Percentiles rank a stretch among this genome's conserved stretches.
phyloP scores from a whole-genome alignment of 371 early-diverging fungal genomes.

The Syncephalastrum racemosum region DNA sequence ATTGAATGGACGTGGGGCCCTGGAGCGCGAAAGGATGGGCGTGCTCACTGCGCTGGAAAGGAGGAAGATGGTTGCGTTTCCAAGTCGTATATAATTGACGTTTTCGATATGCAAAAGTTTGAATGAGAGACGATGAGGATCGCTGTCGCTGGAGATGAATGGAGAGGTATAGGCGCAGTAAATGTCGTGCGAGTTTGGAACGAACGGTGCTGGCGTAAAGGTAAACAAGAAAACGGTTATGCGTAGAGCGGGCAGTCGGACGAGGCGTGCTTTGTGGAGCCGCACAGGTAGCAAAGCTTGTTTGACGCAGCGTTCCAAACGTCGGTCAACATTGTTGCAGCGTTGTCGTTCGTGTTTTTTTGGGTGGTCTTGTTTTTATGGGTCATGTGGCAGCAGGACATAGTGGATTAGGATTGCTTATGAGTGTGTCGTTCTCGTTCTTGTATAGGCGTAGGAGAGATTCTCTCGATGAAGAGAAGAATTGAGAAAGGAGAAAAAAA shows the following conservation, averaged over 20 bases:
- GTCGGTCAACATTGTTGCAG: constrained; percentile 11
- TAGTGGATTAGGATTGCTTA: constrained; percentile 8
- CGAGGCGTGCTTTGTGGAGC: constrained; percentile 44
- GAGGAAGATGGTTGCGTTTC: not conserved
- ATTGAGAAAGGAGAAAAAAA: not conserved
- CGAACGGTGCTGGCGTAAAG: too few species aligned
- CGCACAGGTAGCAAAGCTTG: constrained; percentile 46
- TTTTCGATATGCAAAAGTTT: constrained; percentile 3
- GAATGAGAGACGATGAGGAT: not conserved
- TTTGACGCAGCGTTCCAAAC: constrained; percentile 12
- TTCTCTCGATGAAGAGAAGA: constrained; percentile 6
- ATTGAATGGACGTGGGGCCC: too few species aligned
- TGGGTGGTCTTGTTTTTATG: constrained; percentile 6
- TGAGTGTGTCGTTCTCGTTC: constrained; percentile 17
- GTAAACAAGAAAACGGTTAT: constrained; percentile 16
- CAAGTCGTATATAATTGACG: not conserved
- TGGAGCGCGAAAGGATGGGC: too few species aligned
- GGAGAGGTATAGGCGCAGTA: constrained; percentile 1
- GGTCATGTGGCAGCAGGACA: constrained; percentile 11
- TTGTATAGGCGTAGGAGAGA: constrained; percentile 6
- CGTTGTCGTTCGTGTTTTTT: constrained; percentile 1
- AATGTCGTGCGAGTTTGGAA: too few species aligned
- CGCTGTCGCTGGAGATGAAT: not conserved
- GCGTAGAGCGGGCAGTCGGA: constrained; percentile 51
- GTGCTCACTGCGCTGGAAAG: not conserved